phyloP scores from a whole-genome alignment of 1,284 basidiomycete genomes.

The Phaffia rhodozyma region DNA sequence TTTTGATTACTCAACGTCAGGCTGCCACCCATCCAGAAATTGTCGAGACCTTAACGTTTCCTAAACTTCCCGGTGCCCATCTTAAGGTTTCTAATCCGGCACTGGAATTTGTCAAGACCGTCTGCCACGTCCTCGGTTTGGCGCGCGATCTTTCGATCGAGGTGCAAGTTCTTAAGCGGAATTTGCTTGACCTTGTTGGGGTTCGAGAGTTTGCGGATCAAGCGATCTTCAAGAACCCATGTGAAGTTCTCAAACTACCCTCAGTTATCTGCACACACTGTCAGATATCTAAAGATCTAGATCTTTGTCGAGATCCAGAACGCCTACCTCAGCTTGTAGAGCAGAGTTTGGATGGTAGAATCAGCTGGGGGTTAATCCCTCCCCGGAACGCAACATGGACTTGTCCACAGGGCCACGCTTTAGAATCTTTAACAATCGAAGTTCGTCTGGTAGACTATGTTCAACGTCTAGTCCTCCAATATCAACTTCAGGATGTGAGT shows the following conservation, averaged over 20 bases:
- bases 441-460: conserved; percentile 70
- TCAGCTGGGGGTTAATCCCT: conserved; percentile 30
- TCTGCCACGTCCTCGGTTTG: conserved; percentile 68
- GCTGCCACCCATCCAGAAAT: conserved; percentile 46
- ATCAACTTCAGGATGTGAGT: conserved; percentile 77
- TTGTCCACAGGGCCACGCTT: conserved; percentile 51
- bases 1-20: conserved; percentile 54
- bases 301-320: conserved; percentile 87
- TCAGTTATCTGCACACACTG: conserved; percentile 87
- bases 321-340: conserved; percentile 45
- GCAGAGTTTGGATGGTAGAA: conserved; percentile 25
- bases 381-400: conserved; percentile 35
- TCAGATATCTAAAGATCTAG: conserved; percentile 79
- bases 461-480: conserved; percentile 56
- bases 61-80: conserved; percentile 74
- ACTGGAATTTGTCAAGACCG: conserved; percentile 82
- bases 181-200: conserved; percentile 75
- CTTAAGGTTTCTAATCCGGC: conserved; percentile 61
- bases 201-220: conserved; percentile 78
- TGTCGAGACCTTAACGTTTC: conserved; percentile 58
- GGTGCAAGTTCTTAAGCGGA: conserved; percentile 77
- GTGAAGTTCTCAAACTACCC: conserved; percentile 73
- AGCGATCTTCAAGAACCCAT: conserved; percentile 80
- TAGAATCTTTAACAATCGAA: conserved; percentile 76
- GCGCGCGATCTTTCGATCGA: conserved; percentile 70